Evolutionary conservation across 306 rosid species (phyloP).

Genomic region (Clitoria ternatea): DNA sequence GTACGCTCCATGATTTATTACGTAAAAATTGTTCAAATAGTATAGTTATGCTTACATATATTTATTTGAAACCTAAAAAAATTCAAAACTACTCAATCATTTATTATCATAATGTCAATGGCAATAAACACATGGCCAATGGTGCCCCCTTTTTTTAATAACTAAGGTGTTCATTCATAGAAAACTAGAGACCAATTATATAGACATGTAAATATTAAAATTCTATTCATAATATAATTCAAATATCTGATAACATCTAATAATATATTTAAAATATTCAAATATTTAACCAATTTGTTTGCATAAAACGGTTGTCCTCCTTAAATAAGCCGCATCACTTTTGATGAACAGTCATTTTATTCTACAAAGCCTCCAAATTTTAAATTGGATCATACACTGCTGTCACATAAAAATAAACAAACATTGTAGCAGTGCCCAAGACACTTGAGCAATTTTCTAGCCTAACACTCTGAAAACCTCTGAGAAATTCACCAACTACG

Average conservation of each 20-base stretch:
- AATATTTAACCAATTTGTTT: no score
- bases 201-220: no score
- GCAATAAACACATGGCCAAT: constrained; percentile 26
- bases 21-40: background rate
- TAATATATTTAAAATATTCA: no score
- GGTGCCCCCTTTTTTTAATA: no score
- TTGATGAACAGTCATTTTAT: constrained; percentile 28
- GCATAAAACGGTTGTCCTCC: no score
- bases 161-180: no score
- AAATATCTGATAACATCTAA: no score
- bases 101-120: constrained; percentile 5
- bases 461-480: constrained; percentile 39
- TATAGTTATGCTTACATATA: background rate
- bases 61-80: background rate
- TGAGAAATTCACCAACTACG: constrained; percentile 47
- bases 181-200: no score
- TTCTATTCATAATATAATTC: no score
- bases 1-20: background rate
- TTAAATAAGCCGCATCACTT: constrained; percentile 21
- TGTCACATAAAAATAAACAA: background rate
- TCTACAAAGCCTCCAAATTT: constrained; percentile 22
- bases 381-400: constrained; percentile 37
- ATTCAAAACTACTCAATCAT: constrained; percentile 9
- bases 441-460: constrained; percentile 45
- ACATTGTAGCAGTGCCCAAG: constrained; percentile 38